phyloP scores from a whole-genome alignment of 2,329 filamentous ascomycete species.

The Rasamsonia emersonii region DNA sequence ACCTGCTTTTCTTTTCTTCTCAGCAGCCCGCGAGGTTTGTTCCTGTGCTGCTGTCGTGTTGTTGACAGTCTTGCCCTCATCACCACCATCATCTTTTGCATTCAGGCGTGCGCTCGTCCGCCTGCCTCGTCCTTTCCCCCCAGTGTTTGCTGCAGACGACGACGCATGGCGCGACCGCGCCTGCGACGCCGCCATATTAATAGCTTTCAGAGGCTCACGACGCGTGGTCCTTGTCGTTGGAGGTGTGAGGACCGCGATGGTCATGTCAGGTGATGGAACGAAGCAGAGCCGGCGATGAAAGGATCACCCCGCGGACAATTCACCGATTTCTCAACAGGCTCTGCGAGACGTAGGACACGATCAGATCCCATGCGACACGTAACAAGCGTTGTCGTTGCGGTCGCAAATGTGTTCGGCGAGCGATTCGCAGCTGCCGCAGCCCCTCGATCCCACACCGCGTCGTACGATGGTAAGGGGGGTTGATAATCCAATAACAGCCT shows the following conservation, averaged over 20 bases:
- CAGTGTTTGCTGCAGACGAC: conserved; percentile 17
- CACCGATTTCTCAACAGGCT: not conserved
- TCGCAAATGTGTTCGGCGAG: no score
- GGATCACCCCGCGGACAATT: not conserved
- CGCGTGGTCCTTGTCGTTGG: conserved; percentile 25
- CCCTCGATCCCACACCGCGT: no score
- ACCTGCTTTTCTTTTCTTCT: conserved; percentile 38
- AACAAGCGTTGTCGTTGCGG: no score
- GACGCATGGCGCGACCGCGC: conserved; percentile 27
- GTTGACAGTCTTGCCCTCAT: conserved; percentile 11
- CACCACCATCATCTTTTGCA: conserved; percentile 22
- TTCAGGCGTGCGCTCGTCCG: conserved; percentile 27
- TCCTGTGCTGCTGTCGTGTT: conserved; percentile 13
- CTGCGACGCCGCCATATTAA: conserved; percentile 31
- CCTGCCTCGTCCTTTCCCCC: conserved; percentile 15
- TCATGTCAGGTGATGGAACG: conserved; percentile 20
- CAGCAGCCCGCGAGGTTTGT: conserved; percentile 13
- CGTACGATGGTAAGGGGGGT: no score
- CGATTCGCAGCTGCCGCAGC: no score
- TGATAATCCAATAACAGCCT: no score
- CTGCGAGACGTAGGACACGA: no score
- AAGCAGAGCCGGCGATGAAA: not conserved
- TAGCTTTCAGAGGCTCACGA: conserved; percentile 28
- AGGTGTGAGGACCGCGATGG: conserved; percentile 28
- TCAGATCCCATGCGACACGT: no score